A percentile compares a stretch with the other conserved stretches of the same genome.
phyloP scores from a whole-genome alignment of 2,329 filamentous ascomycete species.

The Leptodontidium sp. region DNA sequence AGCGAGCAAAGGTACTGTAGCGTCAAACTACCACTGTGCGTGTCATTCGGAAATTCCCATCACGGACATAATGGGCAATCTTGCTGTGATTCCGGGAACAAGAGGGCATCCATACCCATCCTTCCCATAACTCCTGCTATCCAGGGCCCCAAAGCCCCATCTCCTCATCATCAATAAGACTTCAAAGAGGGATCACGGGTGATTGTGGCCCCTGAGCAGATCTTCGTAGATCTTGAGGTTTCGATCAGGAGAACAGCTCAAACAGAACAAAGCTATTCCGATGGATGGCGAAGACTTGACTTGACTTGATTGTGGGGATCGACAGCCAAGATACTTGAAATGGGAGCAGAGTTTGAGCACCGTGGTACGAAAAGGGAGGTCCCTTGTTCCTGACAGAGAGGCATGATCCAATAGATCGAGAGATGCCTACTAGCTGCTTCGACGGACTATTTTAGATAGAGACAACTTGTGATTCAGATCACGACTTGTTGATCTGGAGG shows the following conservation, averaged over 20 bases:
- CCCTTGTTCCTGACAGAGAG: slow-evolving; percentile 13
- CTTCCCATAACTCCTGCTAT: too few relatives aligned
- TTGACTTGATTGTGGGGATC: background rate
- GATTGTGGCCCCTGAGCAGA: slow-evolving; percentile 1
- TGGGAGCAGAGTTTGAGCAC: background rate
- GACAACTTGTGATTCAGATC: background rate
- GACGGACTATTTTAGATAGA: background rate
- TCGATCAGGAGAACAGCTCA: background rate
- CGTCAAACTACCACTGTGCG: background rate
- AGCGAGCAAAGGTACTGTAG: background rate
- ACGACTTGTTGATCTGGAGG: background rate
- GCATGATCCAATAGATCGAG: background rate
- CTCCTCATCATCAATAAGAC: background rate
- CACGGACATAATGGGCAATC: background rate
- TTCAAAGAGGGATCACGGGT: too few relatives aligned
- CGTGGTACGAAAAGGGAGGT: background rate
- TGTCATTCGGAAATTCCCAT: background rate
- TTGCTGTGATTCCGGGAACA: background rate
- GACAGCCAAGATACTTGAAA: background rate
- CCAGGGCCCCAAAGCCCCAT: too few relatives aligned
- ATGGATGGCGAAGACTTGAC: background rate
- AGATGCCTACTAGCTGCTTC: background rate
- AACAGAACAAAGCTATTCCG: background rate
- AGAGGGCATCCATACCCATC: background rate
- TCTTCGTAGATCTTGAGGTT: slow-evolving; percentile 12